Conservation (phyloP, 2,329 filamentous ascomycete species). For the Fusarium graminum region DNA sequence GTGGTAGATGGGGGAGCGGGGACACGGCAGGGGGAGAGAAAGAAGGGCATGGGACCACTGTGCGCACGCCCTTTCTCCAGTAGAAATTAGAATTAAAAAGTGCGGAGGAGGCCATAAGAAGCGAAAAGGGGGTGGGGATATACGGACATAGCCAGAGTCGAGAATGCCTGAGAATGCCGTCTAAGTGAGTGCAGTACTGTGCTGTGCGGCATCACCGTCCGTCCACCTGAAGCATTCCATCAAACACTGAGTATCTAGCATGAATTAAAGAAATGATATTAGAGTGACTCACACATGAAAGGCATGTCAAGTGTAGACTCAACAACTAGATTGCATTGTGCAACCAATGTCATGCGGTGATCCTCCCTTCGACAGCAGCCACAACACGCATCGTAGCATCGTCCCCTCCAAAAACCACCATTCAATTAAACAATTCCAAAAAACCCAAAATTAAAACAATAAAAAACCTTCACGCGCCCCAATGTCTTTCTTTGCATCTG, state of each 20-base stretch:
- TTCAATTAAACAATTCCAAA: conserved; percentile 12
- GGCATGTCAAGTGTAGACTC: neutral
- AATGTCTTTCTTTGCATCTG: conserved; percentile 49
- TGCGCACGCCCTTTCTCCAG: conserved; percentile 6
- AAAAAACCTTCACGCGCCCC: conserved; percentile 37
- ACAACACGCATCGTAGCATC: neutral
- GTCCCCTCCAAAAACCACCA: neutral
- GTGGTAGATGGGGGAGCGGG: neutral
- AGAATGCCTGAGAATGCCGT: conserved; percentile 1
- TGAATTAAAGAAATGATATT: neutral
- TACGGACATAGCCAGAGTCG: conserved; percentile 2
- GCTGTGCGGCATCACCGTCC: neutral
- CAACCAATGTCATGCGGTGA: conserved; percentile 21
- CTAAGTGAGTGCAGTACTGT: neutral
- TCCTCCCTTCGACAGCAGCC: neutral
- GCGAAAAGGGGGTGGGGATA: conserved; percentile 7
- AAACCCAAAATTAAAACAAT: neutral
- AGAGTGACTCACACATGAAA: neutral
- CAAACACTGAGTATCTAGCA: neutral
- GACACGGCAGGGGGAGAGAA: neutral
- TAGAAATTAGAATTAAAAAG: neutral
- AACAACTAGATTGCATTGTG: conserved; percentile 13
- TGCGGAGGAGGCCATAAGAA: conserved; percentile 29
- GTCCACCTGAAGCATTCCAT: conserved; percentile 1
- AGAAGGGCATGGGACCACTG: conserved; percentile 6